Evolutionary conservation across 2,329 filamentous ascomycete species (phyloP).

Genomic region (Fusarium falciforme): DNA sequence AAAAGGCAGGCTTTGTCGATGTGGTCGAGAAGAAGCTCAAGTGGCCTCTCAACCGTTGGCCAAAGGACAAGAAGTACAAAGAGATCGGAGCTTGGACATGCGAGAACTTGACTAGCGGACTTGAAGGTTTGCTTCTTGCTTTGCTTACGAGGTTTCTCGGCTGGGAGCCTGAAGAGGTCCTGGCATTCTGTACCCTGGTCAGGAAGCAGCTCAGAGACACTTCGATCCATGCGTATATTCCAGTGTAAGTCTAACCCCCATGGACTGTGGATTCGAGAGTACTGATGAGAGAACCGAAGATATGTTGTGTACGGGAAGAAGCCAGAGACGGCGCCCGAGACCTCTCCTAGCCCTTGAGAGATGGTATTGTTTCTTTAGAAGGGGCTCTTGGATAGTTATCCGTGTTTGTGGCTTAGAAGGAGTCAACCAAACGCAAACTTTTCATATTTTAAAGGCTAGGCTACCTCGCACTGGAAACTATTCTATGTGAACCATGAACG

Average conservation of each 20-base stretch:
- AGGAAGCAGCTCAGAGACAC: conserved; percentile 4
- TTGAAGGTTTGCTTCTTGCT: conserved; percentile 12
- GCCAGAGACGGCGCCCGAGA: not conserved
- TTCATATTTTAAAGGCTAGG: no score
- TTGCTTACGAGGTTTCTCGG: conserved; percentile 5
- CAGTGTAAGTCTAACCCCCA: not conserved
- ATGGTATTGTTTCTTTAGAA: no score
- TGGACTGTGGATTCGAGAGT: not conserved
- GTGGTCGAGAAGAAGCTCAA: conserved; percentile 9
- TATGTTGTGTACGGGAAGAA: not conserved
- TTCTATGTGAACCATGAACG: not conserved
- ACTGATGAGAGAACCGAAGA: not conserved
- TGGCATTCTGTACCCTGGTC: not conserved
- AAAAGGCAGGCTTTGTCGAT: conserved; percentile 18
- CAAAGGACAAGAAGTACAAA: conserved; percentile 19
- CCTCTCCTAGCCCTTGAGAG: not conserved
- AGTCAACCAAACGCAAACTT: no score
- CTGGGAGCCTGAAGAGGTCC: conserved; percentile 10
- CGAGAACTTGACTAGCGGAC: not conserved
- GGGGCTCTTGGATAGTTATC: no score
- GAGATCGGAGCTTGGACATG: conserved; percentile 12
- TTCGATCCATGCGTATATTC: conserved; percentile 10
- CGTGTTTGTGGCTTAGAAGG: not conserved
- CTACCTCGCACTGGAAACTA: no score
- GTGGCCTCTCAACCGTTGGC: conserved; percentile 19